Conservation (phyloP, 305 asterid species). For the Fraxinus albicans region DNA sequence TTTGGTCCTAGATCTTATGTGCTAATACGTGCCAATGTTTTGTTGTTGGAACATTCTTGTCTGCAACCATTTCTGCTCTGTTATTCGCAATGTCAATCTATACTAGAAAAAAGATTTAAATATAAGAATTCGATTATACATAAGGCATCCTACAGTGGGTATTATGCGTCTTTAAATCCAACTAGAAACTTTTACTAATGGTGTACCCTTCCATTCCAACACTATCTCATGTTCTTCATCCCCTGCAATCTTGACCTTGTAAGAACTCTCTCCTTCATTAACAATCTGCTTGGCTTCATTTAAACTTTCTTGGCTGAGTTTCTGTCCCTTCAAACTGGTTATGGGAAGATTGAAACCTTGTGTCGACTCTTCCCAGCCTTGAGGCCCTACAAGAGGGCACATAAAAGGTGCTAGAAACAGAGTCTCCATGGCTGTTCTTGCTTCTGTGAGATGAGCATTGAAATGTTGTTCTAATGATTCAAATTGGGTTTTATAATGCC, state of each 20-base stretch:
- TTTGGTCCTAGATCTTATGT: background rate
- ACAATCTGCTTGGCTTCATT: conserved; percentile 61
- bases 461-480: conserved; percentile 64
- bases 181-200: conserved; percentile 57
- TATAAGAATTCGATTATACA: background rate
- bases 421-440: conserved; percentile 66
- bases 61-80: background rate
- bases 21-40: background rate
- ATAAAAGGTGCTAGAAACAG: conserved; percentile 61
- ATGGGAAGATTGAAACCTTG: background rate
- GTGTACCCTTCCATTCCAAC: conserved; percentile 58
- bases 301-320: conserved; percentile 50
- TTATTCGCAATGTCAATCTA: background rate
- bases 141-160: background rate
- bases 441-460: conserved; percentile 60
- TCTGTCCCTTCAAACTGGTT: conserved; percentile 30
- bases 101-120: background rate
- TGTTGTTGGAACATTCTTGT: background rate
- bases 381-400: conserved; percentile 50
- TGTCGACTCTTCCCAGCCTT: conserved; percentile 46
- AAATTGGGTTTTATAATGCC: conserved; percentile 51
- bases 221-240: conserved; percentile 48
- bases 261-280: conserved; percentile 41
- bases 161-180: conserved; percentile 45
- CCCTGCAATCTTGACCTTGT: conserved; percentile 38